Evolutionary conservation across 2,329 filamentous ascomycete species (phyloP).

Genomic region (Aspergillus texensis): DNA sequence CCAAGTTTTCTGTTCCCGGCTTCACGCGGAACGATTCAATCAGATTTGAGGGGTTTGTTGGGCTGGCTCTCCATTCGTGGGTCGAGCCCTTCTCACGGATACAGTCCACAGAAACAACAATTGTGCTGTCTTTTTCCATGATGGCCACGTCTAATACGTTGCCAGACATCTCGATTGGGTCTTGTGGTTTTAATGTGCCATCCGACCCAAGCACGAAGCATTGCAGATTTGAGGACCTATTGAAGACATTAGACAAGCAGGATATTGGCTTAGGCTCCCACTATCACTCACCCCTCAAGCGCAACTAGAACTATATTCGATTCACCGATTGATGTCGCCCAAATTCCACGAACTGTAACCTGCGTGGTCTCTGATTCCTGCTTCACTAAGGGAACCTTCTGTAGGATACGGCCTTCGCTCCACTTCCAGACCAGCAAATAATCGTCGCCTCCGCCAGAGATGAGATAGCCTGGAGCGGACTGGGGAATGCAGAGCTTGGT

Average conservation of each 20-base stretch:
- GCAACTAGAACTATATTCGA: conserved; percentile 51
- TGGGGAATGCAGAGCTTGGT: conserved; percentile 70
- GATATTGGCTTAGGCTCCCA: neutral
- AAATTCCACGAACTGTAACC: conserved; percentile 56
- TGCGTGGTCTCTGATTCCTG: conserved; percentile 26
- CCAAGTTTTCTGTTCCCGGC: conserved; percentile 22
- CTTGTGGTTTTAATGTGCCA: conserved; percentile 53
- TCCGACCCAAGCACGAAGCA: conserved; percentile 59
- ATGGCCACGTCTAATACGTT: conserved; percentile 64
- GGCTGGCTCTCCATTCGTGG: conserved; percentile 36
- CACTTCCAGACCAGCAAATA: conserved; percentile 83
- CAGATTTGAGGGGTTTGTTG: conserved; percentile 25
- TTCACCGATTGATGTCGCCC: conserved; percentile 36
- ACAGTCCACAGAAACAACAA: conserved; percentile 58
- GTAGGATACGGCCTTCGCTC: conserved; percentile 48
- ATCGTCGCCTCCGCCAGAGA: conserved; percentile 86
- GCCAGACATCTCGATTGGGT: conserved; percentile 61
- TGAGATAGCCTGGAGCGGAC: conserved; percentile 61
- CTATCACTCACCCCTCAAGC: conserved; percentile 58
- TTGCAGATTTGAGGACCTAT: conserved; percentile 69
- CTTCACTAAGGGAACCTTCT: conserved; percentile 33
- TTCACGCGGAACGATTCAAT: conserved; percentile 35
- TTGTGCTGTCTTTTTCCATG: conserved; percentile 30
- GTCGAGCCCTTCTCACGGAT: conserved; percentile 56
- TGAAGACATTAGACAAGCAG: conserved; percentile 42